These are phyloP conservation scores for Tilletia horrida DNA, from an alignment of 1,284 basidiomycete species.

Conservation along the genomic window DNA sequence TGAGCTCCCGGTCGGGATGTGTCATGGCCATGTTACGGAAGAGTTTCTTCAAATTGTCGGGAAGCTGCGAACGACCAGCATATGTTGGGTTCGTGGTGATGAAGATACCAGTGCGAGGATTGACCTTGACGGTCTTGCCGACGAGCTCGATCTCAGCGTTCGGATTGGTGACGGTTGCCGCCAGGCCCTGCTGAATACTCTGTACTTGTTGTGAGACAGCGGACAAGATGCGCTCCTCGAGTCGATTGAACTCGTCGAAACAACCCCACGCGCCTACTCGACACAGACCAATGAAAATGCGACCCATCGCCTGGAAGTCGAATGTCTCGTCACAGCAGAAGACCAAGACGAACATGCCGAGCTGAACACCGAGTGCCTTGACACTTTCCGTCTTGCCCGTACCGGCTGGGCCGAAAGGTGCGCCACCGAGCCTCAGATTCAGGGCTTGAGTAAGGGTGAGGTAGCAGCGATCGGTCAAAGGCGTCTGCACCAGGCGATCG, in stretches of 20 bases:
- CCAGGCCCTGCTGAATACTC: slow-evolving; percentile 92
- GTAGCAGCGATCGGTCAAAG: slow-evolving; percentile 95
- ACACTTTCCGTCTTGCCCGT: slow-evolving; percentile 99
- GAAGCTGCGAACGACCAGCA: slow-evolving; percentile 92
- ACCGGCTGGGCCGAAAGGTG: slow-evolving; percentile 96
- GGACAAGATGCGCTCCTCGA: slow-evolving; percentile 94
- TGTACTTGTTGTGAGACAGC: slow-evolving; percentile 99
- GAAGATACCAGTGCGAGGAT: slow-evolving; percentile 89
- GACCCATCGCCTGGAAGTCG: slow-evolving; percentile 99
- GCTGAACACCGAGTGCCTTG: slow-evolving; percentile 93
- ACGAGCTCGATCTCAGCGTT: slow-evolving; percentile 74
- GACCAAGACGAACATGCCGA: slow-evolving; percentile 94
- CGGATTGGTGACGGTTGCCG: slow-evolving; percentile 72
- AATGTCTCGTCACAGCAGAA: slow-evolving; percentile 99
- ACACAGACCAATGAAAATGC: slow-evolving; percentile 96
- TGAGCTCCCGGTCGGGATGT: slow-evolving; percentile 91
- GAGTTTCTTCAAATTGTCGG: slow-evolving; percentile 88
- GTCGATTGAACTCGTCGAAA: slow-evolving; percentile 67
- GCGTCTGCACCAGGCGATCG: slow-evolving; percentile 95
- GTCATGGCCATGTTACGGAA: slow-evolving; percentile 99
- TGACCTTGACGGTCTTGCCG: slow-evolving; percentile 87
- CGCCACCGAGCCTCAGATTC: slow-evolving; percentile 88
- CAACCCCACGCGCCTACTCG: slow-evolving; percentile 82
- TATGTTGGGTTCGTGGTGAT: slow-evolving; percentile 95
- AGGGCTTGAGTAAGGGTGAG: slow-evolving; percentile 94